A percentile compares a stretch with the other conserved stretches of the same genome.
Conservation (phyloP, 2,329 filamentous ascomycete genomes). For the Fusarium sp. region DNA sequence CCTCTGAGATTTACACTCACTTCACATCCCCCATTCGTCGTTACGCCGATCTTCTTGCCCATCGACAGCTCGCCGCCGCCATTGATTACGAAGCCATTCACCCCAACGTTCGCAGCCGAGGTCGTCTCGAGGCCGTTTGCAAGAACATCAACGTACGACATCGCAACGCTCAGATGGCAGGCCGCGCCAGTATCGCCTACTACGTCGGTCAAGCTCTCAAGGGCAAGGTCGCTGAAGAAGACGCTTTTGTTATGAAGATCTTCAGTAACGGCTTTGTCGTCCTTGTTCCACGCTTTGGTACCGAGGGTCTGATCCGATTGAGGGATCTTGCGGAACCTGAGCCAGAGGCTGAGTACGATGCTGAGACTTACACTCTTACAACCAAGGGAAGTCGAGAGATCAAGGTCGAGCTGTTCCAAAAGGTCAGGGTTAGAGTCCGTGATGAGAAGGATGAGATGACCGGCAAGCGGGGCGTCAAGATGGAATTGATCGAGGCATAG, state of each 20-base stretch:
- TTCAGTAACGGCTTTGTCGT: slow-evolving; percentile 98
- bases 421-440: slow-evolving; percentile 87
- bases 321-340: slow-evolving; percentile 83
- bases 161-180: slow-evolving; percentile 95
- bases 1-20: slow-evolving; percentile 97
- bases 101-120: slow-evolving; percentile 81
- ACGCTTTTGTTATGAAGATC: slow-evolving; percentile 95
- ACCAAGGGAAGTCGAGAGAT: slow-evolving; percentile 67
- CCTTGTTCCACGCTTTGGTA: slow-evolving; percentile 94
- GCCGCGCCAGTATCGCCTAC: slow-evolving; percentile 94
- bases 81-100: slow-evolving; percentile 94
- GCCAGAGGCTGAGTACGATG: slow-evolving; percentile 85
- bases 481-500: slow-evolving; percentile 69
- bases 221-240: slow-evolving; percentile 79
- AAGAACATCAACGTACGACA: slow-evolving; percentile 98
- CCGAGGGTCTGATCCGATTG: slow-evolving; percentile 90
- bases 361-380: slow-evolving; percentile 83
- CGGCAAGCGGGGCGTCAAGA: slow-evolving; percentile 92
- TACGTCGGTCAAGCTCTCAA: slow-evolving; percentile 97
- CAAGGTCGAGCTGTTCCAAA: slow-evolving; percentile 88
- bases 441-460: slow-evolving; percentile 95
- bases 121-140: slow-evolving; percentile 91
- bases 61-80: slow-evolving; percentile 93
- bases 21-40: slow-evolving; percentile 98
- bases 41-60: slow-evolving; percentile 95